Evolutionary conservation across 176 grass and related monocot species (phyloP).

Genomic region (Aegilops speltoides): DNA sequence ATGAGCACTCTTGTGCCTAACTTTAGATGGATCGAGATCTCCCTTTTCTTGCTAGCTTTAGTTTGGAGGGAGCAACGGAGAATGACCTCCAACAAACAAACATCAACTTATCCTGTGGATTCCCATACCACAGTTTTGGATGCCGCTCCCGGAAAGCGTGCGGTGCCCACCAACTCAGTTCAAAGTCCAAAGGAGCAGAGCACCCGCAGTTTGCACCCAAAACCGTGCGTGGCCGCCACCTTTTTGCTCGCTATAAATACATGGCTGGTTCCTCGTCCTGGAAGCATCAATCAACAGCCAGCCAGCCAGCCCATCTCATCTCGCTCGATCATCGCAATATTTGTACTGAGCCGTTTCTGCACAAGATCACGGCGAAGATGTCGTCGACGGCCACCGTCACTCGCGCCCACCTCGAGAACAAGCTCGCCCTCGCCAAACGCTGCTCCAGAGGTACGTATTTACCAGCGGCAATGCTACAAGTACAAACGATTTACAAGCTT

Average conservation of each 20-base stretch:
- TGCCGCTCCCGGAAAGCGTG: too few species aligned
- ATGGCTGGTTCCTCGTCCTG: neutral
- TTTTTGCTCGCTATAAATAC: neutral
- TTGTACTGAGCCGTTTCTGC: too few species aligned
- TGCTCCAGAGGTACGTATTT: too few species aligned
- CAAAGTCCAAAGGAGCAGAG: neutral
- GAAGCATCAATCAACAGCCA: neutral
- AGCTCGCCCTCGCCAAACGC: too few species aligned
- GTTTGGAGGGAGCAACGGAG: neutral
- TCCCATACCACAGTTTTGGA: neutral
- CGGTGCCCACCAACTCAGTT: too few species aligned
- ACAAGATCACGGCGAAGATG: too few species aligned
- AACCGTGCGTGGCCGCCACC: slow-evolving; percentile 4
- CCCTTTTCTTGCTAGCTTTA: neutral
- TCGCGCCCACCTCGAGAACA: too few species aligned
- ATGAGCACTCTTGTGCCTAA: neutral
- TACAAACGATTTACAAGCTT: too few species aligned
- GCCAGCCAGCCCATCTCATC: neutral
- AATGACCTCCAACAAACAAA: neutral
- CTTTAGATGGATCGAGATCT: neutral
- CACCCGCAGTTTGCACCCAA: slow-evolving; percentile 23
- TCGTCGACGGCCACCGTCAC: too few species aligned
- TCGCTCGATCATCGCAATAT: too few species aligned
- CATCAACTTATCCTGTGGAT: neutral
- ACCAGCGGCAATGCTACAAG: too few species aligned